Evolutionary conservation across 2,329 filamentous ascomycete species (phyloP).

Genomic region (Neofusicoccum kwambonambiense): DNA sequence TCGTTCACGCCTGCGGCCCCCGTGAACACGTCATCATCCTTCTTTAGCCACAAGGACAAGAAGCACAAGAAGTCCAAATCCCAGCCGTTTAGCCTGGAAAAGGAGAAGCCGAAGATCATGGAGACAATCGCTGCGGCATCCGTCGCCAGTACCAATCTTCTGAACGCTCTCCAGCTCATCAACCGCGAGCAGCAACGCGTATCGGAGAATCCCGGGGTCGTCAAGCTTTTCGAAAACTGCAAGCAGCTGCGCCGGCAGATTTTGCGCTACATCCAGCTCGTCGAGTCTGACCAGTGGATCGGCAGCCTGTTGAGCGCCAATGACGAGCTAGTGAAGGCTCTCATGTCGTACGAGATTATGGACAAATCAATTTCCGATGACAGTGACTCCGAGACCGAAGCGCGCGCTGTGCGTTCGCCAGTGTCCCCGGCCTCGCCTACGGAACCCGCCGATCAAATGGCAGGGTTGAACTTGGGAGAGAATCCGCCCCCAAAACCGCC

Average conservation of each 20-base stretch:
- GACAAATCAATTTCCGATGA: slow-evolving; percentile 79
- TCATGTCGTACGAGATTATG: slow-evolving; percentile 93
- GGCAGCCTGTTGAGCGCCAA: slow-evolving; percentile 90
- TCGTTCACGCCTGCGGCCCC: slow-evolving; percentile 9
- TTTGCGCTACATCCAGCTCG: slow-evolving; percentile 85
- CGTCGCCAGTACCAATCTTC: slow-evolving; percentile 85
- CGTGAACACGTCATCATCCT: slow-evolving; percentile 20
- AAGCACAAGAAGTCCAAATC: slow-evolving; percentile 54
- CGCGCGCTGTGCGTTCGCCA: slow-evolving; percentile 16
- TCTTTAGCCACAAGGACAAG: slow-evolving; percentile 51
- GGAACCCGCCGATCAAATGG: slow-evolving; percentile 40
- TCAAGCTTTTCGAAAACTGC: slow-evolving; percentile 78
- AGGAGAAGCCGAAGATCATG: slow-evolving; percentile 84
- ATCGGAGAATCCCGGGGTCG: slow-evolving; percentile 75
- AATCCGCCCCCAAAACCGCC: slow-evolving; percentile 50
- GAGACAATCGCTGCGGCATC: slow-evolving; percentile 85
- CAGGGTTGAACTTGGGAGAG: slow-evolving; percentile 43
- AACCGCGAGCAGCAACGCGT: slow-evolving; percentile 87
- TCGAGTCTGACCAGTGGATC: slow-evolving; percentile 86
- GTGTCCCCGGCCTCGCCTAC: slow-evolving; percentile 9
- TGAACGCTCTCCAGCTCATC: slow-evolving; percentile 83
- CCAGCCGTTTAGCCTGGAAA: slow-evolving; percentile 76
- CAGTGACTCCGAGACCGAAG: slow-evolving; percentile 62
- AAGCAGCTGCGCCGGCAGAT: slow-evolving; percentile 83
- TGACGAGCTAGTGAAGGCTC: slow-evolving; percentile 87